Evolutionary conservation across 805 yeast species (phyloP), one percentile per base, ranked within the genome.

Genomic region (Cyberlindnera maritima): DNA sequence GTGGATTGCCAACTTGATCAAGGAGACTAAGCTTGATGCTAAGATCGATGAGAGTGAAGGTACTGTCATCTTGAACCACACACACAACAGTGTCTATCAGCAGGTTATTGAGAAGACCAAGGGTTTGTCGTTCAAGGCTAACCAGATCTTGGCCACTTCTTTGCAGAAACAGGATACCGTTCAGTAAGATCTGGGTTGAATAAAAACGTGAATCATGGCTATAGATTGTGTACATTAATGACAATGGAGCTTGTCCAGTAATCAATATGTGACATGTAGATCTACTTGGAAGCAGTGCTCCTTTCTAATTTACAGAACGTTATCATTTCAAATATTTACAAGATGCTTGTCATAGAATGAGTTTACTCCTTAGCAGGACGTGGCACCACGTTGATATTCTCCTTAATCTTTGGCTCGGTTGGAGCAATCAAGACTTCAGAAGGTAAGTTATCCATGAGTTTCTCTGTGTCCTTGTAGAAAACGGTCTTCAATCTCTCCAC

Each of bases 41-140:
- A 74, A 75, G 62, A 75, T 80, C 48, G 74, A 78, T 50, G 77
- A 75, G 53, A 65, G 71, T 39, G 76, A 74, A 52, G 79, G 76
- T 35, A 63, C 80, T 19, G 72, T 78, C 25, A 68, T 82, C 48
- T 75, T 76, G 63, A 75, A 75, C 61, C 80, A 79, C 54, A 77
- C 80, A 47, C 65, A 71, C 18, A 73, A 73, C 42, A 71, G 80
- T 56, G 79, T 80, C 35, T 75, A 84, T 67, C 89, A 86, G 55
- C 85, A 82, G 54, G 77, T 86, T 34, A 76, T 78, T 52, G 87
- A 82, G 57, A 79, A 76, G 63, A 80, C 86, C n/a, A 82, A 81
- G 70, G 81, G 81, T 4, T 67, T 81, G 57, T 74, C 79, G 31
- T 80, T 76, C 68, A 75, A 79, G 58, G 76, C 84, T 17, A 75